phyloP scores from a whole-genome alignment of 805 yeast species.

The Candida cerambycidarum region DNA sequence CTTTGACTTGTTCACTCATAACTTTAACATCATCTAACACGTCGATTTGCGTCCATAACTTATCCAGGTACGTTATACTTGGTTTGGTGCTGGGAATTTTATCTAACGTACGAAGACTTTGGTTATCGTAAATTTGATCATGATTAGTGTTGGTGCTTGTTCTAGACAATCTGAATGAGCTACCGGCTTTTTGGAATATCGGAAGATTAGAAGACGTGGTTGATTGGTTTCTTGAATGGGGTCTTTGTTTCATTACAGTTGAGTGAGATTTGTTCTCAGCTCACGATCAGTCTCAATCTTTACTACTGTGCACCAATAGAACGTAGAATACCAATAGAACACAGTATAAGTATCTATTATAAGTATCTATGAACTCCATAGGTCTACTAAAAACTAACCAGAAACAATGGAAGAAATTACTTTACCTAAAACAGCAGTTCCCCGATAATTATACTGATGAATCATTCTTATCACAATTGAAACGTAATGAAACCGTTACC shows the following conservation, averaged over 20 bases:
- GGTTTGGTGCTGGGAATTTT: constrained; percentile 56
- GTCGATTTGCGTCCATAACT: constrained; percentile 84
- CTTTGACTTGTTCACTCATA: constrained; percentile 48
- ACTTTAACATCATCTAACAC: constrained; percentile 75
- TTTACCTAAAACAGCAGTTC: constrained; percentile 81
- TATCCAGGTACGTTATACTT: constrained; percentile 66
- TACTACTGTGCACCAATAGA: no score
- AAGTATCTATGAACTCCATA: constrained; percentile 10
- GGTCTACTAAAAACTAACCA: constrained; percentile 6
- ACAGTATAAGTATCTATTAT: no score
- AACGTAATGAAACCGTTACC: constrained; percentile 72
- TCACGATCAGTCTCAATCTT: no score
- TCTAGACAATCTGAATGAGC: constrained; percentile 14
- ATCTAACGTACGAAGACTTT: constrained; percentile 37
- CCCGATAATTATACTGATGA: constrained; percentile 90
- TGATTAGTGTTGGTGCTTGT: constrained; percentile 14
- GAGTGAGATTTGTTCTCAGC: no score
- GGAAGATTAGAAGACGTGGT: constrained; percentile 9
- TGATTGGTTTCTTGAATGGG: constrained; percentile 13
- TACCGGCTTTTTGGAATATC: constrained; percentile 10
- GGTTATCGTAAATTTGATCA: constrained; percentile 11
- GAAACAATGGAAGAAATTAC: constrained; percentile 71
- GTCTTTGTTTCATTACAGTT: constrained; percentile 7
- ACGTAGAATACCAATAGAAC: no score
- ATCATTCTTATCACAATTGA: constrained; percentile 76